Base-by-base conservation (phyloP, 148 eudicot species). In the Rhododendron ferrugineum region DNA sequence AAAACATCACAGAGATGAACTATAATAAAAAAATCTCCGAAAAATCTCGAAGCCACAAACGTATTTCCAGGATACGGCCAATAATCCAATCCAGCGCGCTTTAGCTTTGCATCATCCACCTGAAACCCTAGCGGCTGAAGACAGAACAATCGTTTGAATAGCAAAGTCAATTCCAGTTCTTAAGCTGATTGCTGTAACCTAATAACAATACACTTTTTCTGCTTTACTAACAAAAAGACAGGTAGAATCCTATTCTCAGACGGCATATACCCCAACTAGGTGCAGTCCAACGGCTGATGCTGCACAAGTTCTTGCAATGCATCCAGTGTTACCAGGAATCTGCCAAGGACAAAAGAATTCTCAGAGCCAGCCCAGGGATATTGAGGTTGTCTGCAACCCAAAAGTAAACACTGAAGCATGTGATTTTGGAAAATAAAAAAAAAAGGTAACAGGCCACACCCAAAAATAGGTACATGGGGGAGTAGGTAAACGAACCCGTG, bases 261-360 rank as follows among this genome's bases (percentile, higher is more conserved):
- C 44, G 50, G 16, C 52, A 82, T 78, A 36, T 85, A 97, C 99
- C 98, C 93, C 98, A 83, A 97, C 94, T 32, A 97, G 89, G 91
- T 97, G 99, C 72, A 97, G 89, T 88, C 95, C 95, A 86, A 97
- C 96, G 83, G 94, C 94, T 84, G 99, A 93, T 84, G 99, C 99
- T 70, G 99, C 99, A 94, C 99, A 97, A 20, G 95, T 94, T 91
- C 99, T 91, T 64, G 99, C 99, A 83, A 94, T 94, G 89, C 92
- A 89, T 70, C 99, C 99, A 10, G 98, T 91, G 85, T 97, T 97
- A 86, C 99, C 99, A 88, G 99, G 99, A 91, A 97, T 97, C 99
- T 97, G 91, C 83, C 90, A 91, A 88, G 74, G 58, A 90, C 83
- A 85, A 88, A 54, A 88, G 37, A 87, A 70, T 84, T 83, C 80